phyloP scores from a whole-genome alignment of 345 rosid species.

The Brassica incana region DNA sequence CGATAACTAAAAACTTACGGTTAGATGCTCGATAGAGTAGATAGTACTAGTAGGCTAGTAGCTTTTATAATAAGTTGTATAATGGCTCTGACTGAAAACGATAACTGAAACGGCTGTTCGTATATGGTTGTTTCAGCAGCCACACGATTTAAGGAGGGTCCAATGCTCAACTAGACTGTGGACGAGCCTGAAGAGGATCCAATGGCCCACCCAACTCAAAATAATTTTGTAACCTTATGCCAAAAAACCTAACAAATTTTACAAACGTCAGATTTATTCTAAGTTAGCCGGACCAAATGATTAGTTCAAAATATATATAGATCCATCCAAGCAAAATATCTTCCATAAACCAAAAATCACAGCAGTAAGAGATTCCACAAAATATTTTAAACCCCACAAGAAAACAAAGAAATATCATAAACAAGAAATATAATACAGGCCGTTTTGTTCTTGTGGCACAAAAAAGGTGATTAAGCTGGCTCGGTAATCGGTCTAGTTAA shows the following conservation, averaged over 20 bases:
- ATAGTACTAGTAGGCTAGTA: no score
- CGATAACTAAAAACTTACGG: no score
- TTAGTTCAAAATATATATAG: not conserved
- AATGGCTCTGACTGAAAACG: no score
- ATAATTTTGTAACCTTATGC: not conserved
- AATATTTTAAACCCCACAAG: not conserved
- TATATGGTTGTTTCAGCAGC: not conserved
- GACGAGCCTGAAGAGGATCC: not conserved
- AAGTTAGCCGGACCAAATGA: not conserved
- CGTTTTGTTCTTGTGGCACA: slow-evolving; percentile 12
- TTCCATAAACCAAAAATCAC: not conserved
- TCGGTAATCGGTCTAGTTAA: not conserved
- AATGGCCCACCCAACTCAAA: not conserved
- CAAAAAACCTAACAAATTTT: not conserved
- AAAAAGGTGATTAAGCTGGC: not conserved
- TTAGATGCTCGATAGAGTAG: no score
- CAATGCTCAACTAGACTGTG: not conserved
- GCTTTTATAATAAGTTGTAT: no score
- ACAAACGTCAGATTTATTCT: not conserved
- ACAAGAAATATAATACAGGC: slow-evolving; percentile 1
- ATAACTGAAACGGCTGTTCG: no score
- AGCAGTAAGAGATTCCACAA: not conserved
- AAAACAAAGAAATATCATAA: not conserved
- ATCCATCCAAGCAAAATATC: not conserved
- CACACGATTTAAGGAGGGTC: not conserved